These are phyloP conservation scores for Umbelopsis vinacea DNA, from an alignment of 192 early-diverging fungal genomes.

Conservation along the genomic window DNA sequence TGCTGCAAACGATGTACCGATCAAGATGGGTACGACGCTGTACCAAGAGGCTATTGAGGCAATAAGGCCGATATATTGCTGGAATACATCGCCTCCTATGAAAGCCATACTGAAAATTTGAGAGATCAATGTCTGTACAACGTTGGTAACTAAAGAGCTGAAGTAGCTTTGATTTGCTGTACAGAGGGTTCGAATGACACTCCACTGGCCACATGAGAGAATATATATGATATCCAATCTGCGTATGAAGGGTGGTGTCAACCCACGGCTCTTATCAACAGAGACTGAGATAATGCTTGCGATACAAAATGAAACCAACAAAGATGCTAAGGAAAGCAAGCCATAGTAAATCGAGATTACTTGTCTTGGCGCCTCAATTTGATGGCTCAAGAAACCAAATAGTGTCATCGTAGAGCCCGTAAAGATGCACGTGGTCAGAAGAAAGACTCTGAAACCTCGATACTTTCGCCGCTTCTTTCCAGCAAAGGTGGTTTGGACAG, in stretches of 20 bases:
- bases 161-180: slow-evolving; percentile 3
- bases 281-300: not conserved
- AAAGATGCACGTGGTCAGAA: not conserved
- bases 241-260: not conserved
- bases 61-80: not conserved
- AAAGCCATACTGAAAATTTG: slow-evolving; percentile 14
- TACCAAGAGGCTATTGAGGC: not conserved
- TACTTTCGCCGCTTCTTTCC: not conserved
- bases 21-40: not conserved
- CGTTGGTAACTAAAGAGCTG: not conserved
- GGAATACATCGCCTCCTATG: slow-evolving; percentile 13
- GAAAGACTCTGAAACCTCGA: not conserved
- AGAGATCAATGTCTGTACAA: not conserved
- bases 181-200: not conserved
- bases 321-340: not conserved
- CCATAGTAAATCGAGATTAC: slow-evolving; percentile 2
- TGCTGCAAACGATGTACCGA: not conserved
- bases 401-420: not conserved
- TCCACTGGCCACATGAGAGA: slow-evolving; percentile 17
- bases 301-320: not conserved
- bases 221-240: not conserved
- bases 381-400: not conserved
- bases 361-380: not conserved
- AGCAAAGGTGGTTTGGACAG: not conserved
- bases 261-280: not conserved